phyloP scores from a whole-genome alignment of 2,329 filamentous ascomycete species.

The Massarina eburnea region DNA sequence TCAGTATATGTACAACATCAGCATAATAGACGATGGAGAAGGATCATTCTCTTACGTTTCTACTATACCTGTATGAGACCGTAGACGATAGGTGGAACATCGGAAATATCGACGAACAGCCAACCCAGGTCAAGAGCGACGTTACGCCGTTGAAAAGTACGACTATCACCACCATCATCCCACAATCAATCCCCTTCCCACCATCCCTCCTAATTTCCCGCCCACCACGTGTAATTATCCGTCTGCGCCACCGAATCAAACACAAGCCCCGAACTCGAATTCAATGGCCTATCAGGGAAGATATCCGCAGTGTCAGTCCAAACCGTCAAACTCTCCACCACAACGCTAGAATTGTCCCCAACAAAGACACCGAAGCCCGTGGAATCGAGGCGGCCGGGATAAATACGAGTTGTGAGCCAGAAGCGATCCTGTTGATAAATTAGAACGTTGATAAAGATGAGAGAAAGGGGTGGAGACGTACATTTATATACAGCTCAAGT shows the following conservation, averaged over 20 bases:
- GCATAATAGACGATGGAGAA: too few species aligned
- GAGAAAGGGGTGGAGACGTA: conserved; percentile 12
- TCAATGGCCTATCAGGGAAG: conserved; percentile 45
- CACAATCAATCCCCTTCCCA: too few species aligned
- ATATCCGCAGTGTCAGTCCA: conserved; percentile 45
- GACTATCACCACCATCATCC: too few species aligned
- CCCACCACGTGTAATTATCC: conserved; percentile 51
- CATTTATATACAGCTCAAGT: conserved; percentile 51
- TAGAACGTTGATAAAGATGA: conserved; percentile 2
- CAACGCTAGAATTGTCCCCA: conserved; percentile 38
- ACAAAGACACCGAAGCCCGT: conserved; percentile 48
- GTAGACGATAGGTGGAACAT: too few species aligned
- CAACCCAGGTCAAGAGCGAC: too few species aligned
- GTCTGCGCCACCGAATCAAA: conserved; percentile 49
- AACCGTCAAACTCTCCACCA: conserved; percentile 39
- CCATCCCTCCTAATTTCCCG: conserved; percentile 41
- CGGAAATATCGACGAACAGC: too few species aligned
- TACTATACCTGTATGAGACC: too few species aligned
- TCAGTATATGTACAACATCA: too few species aligned
- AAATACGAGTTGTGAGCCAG: conserved; percentile 48
- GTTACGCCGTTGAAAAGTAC: too few species aligned
- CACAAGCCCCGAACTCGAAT: conserved; percentile 46
- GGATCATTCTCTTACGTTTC: too few species aligned
- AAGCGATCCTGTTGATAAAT: conserved; percentile 36
- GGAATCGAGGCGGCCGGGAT: conserved; percentile 48